Evolutionary conservation across 1,284 basidiomycete genomes (phyloP).

Genomic region (Malassezia pachydermatis): DNA sequence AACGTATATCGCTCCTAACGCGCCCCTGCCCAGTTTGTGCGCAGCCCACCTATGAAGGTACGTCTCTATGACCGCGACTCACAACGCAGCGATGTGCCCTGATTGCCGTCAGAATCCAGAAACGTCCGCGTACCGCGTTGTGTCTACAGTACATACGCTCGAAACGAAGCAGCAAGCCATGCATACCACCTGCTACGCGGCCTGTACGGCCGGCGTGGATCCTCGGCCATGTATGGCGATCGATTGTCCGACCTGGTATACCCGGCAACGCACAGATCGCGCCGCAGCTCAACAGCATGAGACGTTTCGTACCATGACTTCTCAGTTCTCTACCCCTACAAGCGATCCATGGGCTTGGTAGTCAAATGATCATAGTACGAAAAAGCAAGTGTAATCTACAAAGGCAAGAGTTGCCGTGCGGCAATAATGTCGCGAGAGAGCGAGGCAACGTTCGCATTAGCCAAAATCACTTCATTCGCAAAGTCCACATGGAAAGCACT

Average conservation of each 20-base stretch:
- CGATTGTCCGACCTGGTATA: slow-evolving; percentile 38
- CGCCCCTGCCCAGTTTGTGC: not conserved
- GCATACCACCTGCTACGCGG: slow-evolving; percentile 25
- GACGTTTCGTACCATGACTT: no score
- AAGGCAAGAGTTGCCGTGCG: slow-evolving; percentile 54
- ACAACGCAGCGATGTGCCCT: slow-evolving; percentile 52
- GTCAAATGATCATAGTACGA: no score
- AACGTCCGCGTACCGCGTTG: slow-evolving; percentile 15
- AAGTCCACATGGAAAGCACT: slow-evolving; percentile 79
- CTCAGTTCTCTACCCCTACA: no score
- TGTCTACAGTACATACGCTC: slow-evolving; percentile 14
- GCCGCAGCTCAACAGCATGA: not conserved
- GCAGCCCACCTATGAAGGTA: no score
- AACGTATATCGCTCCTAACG: slow-evolving; percentile 1
- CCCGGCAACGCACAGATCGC: slow-evolving; percentile 20
- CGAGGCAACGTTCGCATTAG: slow-evolving; percentile 76
- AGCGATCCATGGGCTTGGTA: slow-evolving; percentile 12
- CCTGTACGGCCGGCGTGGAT: slow-evolving; percentile 20
- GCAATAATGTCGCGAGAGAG: slow-evolving; percentile 68
- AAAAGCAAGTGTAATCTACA: no score
- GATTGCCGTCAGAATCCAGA: slow-evolving; percentile 13
- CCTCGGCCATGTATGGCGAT: slow-evolving; percentile 28
- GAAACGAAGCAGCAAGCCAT: slow-evolving; percentile 21
- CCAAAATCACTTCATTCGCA: slow-evolving; percentile 75
- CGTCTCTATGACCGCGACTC: no score